These are phyloP conservation scores for Globisporangium uncinulatum DNA, from an alignment of 352 stramenopile species.

Conservation along the genomic window DNA sequence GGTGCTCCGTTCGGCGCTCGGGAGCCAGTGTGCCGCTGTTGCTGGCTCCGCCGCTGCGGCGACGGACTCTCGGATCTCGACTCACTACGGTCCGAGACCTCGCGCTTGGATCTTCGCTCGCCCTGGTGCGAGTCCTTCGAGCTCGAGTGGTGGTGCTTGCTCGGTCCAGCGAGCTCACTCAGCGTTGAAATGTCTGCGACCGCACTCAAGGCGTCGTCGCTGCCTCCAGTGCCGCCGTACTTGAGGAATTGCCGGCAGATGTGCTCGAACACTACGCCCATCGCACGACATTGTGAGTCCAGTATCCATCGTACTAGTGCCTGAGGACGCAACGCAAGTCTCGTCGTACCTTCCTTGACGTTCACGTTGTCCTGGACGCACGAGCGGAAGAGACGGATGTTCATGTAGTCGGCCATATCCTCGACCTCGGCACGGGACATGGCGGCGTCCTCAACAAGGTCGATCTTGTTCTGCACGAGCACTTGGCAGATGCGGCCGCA, in stretches of 20 bases:
- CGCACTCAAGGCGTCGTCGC: conserved; percentile 29
- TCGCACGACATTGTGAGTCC: neutral
- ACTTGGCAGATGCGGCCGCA: conserved; percentile 61
- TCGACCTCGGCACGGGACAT: conserved; percentile 60
- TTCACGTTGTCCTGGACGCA: conserved; percentile 75
- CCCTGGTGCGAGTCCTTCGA: conserved; percentile 2
- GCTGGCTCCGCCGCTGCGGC: conserved; percentile 2
- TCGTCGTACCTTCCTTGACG: conserved; percentile 42
- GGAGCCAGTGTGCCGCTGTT: conserved; percentile 16
- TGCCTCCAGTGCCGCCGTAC: conserved; percentile 18
- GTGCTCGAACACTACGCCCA: conserved; percentile 46
- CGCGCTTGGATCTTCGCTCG: conserved; percentile 22
- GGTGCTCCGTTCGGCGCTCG: conserved; percentile 3
- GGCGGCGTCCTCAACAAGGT: conserved; percentile 51
- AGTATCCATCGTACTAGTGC: no score
- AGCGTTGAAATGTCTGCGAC: conserved; percentile 52
- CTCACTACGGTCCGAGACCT: conserved; percentile 36
- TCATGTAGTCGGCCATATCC: conserved; percentile 52
- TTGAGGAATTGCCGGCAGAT: conserved; percentile 49
- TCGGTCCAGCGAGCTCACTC: conserved; percentile 20
- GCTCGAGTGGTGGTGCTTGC: no score
- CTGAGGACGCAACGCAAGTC: neutral
- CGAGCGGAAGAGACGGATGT: conserved; percentile 50
- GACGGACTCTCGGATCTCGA: conserved; percentile 18
- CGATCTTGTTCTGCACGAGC: conserved; percentile 75